Conservation (phyloP, 495 filamentous ascomycete genomes). For the Talaromyces trachyspermus region DNA sequence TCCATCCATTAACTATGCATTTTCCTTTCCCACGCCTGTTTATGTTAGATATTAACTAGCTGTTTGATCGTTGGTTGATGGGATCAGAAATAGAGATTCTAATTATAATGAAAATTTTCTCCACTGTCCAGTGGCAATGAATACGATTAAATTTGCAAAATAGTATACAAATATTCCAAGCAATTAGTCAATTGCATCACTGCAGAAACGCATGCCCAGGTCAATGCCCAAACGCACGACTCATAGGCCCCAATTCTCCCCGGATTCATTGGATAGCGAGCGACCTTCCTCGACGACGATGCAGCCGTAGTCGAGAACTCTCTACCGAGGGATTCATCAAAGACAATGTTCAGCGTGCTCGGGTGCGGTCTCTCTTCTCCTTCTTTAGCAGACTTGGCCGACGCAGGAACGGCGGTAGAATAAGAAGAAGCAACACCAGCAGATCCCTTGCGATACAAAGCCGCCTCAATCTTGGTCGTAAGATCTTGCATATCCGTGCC, state of each 20-base stretch:
- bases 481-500: slow-evolving; percentile 31
- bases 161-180: not conserved
- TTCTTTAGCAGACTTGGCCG: slow-evolving; percentile 22
- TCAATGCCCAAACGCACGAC: slow-evolving; percentile 42
- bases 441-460: slow-evolving; percentile 34
- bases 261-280: slow-evolving; percentile 85
- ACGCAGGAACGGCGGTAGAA: not conserved
- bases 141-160: not conserved
- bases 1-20: no score
- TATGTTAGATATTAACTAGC: no score
- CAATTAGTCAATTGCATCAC: not conserved
- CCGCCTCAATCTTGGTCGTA: slow-evolving; percentile 38
- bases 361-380: slow-evolving; percentile 12
- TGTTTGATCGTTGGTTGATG: no score
- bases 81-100: no score
- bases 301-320: slow-evolving; percentile 39
- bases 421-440: not conserved
- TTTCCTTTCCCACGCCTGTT: no score
- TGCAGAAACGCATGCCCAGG: no score
- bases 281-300: slow-evolving; percentile 45
- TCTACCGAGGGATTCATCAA: slow-evolving; percentile 72
- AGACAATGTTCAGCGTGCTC: slow-evolving; percentile 57
- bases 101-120: no score
- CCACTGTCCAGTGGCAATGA: not conserved
- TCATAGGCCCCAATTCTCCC: slow-evolving; percentile 88